These are phyloP conservation scores for Nemania sp. DNA, from an alignment of 2,329 filamentous ascomycete genomes.

Conservation along the genomic window DNA sequence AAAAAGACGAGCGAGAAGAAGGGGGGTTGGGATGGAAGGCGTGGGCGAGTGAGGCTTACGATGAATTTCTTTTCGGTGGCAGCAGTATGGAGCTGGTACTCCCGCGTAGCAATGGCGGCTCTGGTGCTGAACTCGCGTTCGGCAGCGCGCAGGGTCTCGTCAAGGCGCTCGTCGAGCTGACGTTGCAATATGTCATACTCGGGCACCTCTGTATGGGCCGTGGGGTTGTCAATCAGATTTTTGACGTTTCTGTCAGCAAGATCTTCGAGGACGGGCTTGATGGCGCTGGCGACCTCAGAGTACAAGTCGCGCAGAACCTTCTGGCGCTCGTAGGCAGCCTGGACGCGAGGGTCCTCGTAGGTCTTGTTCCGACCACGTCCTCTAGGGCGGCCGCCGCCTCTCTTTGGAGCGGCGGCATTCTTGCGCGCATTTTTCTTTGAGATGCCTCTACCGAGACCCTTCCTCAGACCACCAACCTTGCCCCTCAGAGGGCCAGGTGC, in stretches of 20 bases:
- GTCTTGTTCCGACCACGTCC: slow-evolving; percentile 57
- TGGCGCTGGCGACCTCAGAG: slow-evolving; percentile 62
- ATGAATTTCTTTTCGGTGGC: slow-evolving; percentile 47
- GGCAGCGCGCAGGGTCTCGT: slow-evolving; percentile 34
- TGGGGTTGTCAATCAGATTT: slow-evolving; percentile 58
- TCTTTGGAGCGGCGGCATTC: slow-evolving; percentile 29
- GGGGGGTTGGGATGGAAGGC: neutral
- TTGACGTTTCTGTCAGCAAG: slow-evolving; percentile 65
- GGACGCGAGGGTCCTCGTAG: slow-evolving; percentile 58
- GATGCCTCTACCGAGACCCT: slow-evolving; percentile 30
- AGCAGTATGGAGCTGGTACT: slow-evolving; percentile 43
- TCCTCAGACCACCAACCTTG: slow-evolving; percentile 31
- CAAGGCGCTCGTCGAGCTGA: slow-evolving; percentile 54
- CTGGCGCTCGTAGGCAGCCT: slow-evolving; percentile 66
- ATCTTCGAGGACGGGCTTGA: slow-evolving; percentile 69
- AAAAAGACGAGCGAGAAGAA: neutral
- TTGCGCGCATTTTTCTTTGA: slow-evolving; percentile 35
- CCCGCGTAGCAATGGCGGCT: slow-evolving; percentile 40
- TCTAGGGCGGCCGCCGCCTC: slow-evolving; percentile 41
- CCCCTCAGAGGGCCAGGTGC: slow-evolving; percentile 41
- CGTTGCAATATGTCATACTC: slow-evolving; percentile 58
- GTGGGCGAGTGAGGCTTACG: slow-evolving; percentile 42
- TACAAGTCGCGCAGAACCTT: slow-evolving; percentile 69
- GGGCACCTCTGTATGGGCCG: slow-evolving; percentile 56
- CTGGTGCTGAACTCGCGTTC: slow-evolving; percentile 42